Percentiles rank a stretch among this genome's conserved stretches.
Evolutionary conservation across 2,329 filamentous ascomycete genomes (phyloP).

Genomic region (Alternaria conjuncta): DNA sequence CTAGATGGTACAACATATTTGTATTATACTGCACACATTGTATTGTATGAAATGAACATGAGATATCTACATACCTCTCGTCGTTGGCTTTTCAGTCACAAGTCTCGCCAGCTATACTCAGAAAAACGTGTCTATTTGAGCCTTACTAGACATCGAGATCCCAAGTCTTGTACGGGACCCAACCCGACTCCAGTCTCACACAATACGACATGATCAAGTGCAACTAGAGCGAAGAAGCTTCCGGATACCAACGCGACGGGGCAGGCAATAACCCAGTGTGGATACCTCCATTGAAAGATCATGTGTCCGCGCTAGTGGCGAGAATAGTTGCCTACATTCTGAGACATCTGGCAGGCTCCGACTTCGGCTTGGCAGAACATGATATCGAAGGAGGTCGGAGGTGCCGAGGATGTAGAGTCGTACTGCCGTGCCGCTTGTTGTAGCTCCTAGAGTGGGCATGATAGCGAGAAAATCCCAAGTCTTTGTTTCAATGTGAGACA

Average conservation of each 20-base stretch:
- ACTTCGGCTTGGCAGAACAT: neutral
- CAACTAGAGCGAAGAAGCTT: neutral
- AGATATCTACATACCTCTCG: neutral
- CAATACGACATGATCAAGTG: neutral
- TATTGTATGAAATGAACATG: constrained; percentile 6
- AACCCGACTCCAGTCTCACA: neutral
- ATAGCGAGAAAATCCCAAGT: neutral
- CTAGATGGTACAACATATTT: neutral
- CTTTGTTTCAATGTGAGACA: neutral
- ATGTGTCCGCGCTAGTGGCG: neutral
- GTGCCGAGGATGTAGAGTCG: neutral
- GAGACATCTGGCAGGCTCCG: neutral
- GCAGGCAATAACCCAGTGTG: neutral
- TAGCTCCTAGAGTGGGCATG: neutral
- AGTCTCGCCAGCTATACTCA: neutral
- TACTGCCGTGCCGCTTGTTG: neutral
- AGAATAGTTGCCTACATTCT: neutral
- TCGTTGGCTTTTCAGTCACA: neutral
- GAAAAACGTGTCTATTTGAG: neutral
- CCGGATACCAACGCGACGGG: neutral
- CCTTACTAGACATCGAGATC: neutral
- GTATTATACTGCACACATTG: constrained; percentile 4
- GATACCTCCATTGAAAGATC: neutral
- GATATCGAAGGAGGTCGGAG: neutral
- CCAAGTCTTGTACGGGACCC: neutral